Conservation (phyloP, 345 rosid species). For the Eucalyptus curtisii region DNA sequence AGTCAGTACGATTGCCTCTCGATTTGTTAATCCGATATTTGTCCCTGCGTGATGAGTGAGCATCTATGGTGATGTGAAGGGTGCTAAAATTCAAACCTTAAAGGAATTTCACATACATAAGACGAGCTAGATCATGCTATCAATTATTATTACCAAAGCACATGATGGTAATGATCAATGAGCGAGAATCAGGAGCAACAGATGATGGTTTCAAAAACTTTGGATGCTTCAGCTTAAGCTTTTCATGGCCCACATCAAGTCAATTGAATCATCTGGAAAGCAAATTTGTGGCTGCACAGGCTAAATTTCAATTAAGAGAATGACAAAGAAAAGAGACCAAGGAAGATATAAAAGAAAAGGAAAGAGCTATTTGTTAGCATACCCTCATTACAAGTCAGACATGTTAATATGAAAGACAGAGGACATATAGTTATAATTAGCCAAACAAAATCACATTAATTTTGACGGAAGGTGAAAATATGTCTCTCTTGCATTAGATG, state of each 20-base stretch:
- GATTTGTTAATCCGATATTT: not conserved
- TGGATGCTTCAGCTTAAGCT: not conserved
- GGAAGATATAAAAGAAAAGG: not conserved
- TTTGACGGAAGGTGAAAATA: not conserved
- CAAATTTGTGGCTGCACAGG: not conserved
- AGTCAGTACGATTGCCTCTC: not conserved
- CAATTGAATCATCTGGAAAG: not conserved
- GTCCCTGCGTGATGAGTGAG: not conserved
- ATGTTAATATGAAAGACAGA: not conserved
- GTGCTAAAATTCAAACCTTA: not conserved
- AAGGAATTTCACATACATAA: not conserved
- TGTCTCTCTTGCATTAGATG: not conserved
- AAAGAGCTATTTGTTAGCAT: not conserved
- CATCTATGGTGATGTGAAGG: not conserved
- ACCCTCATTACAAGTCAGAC: not conserved
- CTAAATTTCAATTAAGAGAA: not conserved
- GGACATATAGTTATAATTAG: not conserved
- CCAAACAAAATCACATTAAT: not conserved
- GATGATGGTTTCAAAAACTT: not conserved
- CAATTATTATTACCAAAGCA: not conserved
- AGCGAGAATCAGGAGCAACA: not conserved
- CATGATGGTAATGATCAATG: not conserved
- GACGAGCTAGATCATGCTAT: not conserved
- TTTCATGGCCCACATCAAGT: not conserved
- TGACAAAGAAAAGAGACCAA: not conserved